Evolutionary conservation across 768 basidiomycete genomes (phyloP).

Genomic region (Rickenella mellea): DNA sequence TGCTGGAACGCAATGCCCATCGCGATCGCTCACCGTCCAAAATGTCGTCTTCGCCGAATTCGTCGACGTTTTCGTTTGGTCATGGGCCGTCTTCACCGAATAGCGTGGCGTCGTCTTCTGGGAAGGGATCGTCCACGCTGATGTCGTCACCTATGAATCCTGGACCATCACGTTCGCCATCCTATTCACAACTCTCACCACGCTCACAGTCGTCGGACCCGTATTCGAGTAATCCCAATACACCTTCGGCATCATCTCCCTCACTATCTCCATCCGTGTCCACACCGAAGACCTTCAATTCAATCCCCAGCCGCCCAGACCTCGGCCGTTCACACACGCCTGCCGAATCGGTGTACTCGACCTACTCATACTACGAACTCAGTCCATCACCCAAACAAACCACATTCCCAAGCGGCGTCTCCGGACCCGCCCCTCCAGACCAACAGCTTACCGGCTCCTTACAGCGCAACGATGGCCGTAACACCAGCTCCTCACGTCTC

Average conservation of each 20-base stretch:
- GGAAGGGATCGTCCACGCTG: background rate
- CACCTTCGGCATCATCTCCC: conserved; percentile 1
- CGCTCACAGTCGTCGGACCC: background rate
- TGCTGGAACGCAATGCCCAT: conserved; percentile 51
- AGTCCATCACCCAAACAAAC: conserved; percentile 25
- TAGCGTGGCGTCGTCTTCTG: background rate
- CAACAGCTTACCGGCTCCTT: conserved; percentile 1
- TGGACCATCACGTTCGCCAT: background rate
- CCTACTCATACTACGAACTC: conserved; percentile 59
- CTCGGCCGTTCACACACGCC: conserved; percentile 26
- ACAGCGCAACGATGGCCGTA: background rate
- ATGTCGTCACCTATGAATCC: too few species aligned
- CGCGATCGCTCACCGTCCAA: too few species aligned
- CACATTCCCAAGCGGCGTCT: conserved; percentile 4
- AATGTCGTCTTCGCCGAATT: conserved; percentile 7
- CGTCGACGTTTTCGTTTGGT: conserved; percentile 3
- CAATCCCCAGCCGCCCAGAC: conserved; percentile 24
- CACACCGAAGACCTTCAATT: conserved; percentile 13
- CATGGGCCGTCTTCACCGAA: conserved; percentile 3
- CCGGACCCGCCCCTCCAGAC: conserved; percentile 1
- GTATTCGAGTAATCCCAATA: background rate
- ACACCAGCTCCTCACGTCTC: conserved; percentile 3
- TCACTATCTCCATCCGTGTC: background rate
- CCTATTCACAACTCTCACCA: conserved; percentile 1
- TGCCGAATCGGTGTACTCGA: conserved; percentile 52